Conservation (phyloP, 106 monocot species). For the Triglochin maritima region DNA sequence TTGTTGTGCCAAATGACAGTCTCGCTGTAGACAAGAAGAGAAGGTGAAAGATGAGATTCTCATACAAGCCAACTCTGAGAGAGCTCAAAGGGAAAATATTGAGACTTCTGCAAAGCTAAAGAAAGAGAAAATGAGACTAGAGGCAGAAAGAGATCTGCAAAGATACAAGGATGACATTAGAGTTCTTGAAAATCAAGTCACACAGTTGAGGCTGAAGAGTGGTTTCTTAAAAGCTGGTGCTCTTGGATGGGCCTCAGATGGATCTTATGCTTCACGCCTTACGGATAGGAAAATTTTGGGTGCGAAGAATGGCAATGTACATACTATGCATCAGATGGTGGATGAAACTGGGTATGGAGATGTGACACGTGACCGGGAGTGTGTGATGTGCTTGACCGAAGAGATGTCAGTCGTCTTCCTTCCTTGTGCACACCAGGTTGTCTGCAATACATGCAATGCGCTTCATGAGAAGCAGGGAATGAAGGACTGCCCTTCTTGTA, state of each 20-base stretch:
- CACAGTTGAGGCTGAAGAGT: conserved; percentile 6
- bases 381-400: conserved; percentile 61
- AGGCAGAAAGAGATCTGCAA: conserved; percentile 5
- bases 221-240: conserved; percentile 2
- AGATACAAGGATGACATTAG: conserved; percentile 10
- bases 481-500: conserved; percentile 68
- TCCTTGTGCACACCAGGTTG: conserved; percentile 62
- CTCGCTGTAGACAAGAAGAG: conserved; percentile 6
- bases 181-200: conserved; percentile 10
- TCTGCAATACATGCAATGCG: conserved; percentile 48
- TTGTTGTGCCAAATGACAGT: background rate
- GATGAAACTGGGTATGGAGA: conserved; percentile 1
- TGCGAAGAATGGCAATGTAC: background rate
- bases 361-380: conserved; percentile 12
- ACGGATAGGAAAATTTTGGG: background rate
- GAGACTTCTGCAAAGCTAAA: conserved; percentile 13
- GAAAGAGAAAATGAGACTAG: conserved; percentile 1
- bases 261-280: background rate
- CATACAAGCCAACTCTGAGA: background rate
- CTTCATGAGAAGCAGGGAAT: conserved; percentile 48
- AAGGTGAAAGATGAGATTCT: conserved; percentile 11
- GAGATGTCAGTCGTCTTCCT: conserved; percentile 65
- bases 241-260: background rate
- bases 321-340: background rate
- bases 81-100: conserved; percentile 16